These are phyloP conservation scores for Cryptococcus hybrid DNA, from an alignment of 1,284 basidiomycete genomes.

Conservation along the genomic window DNA sequence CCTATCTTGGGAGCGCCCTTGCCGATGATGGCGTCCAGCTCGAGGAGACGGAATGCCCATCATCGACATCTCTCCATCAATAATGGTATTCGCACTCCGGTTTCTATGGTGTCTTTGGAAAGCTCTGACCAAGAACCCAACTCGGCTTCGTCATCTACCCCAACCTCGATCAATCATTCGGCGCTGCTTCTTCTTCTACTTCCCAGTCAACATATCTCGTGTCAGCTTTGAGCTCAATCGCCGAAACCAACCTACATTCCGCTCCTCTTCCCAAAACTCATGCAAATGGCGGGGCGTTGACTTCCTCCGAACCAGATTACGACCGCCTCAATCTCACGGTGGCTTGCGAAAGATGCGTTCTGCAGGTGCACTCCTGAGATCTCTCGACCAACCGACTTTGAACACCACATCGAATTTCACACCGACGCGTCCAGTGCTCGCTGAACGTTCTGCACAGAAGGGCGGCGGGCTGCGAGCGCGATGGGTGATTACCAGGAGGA, in stretches of 20 bases:
- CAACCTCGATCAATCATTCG: background rate
- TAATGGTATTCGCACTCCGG: constrained; percentile 14
- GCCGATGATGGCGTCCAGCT: background rate
- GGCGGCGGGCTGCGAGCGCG: constrained; percentile 29
- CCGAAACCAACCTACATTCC: constrained; percentile 29
- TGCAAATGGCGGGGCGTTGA: background rate
- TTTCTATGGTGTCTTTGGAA: constrained; percentile 21
- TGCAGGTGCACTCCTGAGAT: constrained; percentile 65
- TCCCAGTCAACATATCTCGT: constrained; percentile 19
- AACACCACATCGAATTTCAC: background rate
- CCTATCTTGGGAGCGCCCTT: constrained; percentile 53
- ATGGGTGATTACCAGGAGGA: constrained; percentile 41
- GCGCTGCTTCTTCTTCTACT: constrained; percentile 16
- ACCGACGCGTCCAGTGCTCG: constrained; percentile 51
- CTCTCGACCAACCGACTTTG: constrained; percentile 3
- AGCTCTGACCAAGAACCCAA: constrained; percentile 7
- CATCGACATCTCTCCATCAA: constrained; percentile 17
- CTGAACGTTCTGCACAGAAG: constrained; percentile 61
- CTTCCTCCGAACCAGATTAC: background rate
- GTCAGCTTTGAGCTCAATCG: constrained; percentile 16
- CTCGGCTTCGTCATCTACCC: constrained; percentile 9
- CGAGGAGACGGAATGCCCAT: constrained; percentile 10
- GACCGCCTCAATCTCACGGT: constrained; percentile 8
- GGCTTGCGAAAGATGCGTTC: constrained; percentile 65
- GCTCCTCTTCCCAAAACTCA: constrained; percentile 12